Base-by-base conservation (phyloP, 331 rosid genomes). In the Pyracantha coccinea region DNA sequence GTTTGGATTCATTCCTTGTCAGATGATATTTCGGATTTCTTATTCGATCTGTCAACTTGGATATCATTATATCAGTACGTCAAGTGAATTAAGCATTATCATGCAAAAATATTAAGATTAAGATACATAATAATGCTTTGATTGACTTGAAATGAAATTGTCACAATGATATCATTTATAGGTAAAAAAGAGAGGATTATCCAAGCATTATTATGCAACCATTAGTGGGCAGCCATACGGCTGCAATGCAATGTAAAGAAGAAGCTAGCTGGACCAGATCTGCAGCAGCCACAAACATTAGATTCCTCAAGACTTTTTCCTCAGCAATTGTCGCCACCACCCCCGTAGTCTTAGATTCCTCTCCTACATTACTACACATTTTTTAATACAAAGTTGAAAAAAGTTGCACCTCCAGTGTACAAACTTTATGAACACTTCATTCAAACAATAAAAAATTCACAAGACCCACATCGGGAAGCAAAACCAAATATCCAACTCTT, bases 281-380 rank as follows among this genome's bases (percentile, higher is more conserved):
- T 86, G 84, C 79, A 68, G 82, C 79, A 74, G 72, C 71, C 70
- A 68, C 79, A 35, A 35, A 35, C 41, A 35, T 35, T 35, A 38
- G 45, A 38, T 38, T 38, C 45, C 45, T 38, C 45, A 38, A 38
- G 45, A 38, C 4, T 38, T 38, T 10, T 38, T 3, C 45, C 13
- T 9, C 45, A 38, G 45, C 45, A 38, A 38, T 38, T 38, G 4
- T 10, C 45, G 45, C 55, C 55, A 38, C 45, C 45, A 35, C n/a
- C 25, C 71, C 65, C 65, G 68, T 8, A 65, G 41, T 68, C 76
- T 41, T 77, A 69, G 88, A 87, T 85, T 81, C 87, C 86, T 55
- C 77, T 74, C 44, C 66, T 44, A 38, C 6, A 50, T 50, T 50
- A 1, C 45, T 16, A 20, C 77, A 57, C 72, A 65, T 70, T 62